Evolutionary conservation across 352 stramenopile genomes (phyloP).

Genomic region (Globisporangium sylvaticum): DNA sequence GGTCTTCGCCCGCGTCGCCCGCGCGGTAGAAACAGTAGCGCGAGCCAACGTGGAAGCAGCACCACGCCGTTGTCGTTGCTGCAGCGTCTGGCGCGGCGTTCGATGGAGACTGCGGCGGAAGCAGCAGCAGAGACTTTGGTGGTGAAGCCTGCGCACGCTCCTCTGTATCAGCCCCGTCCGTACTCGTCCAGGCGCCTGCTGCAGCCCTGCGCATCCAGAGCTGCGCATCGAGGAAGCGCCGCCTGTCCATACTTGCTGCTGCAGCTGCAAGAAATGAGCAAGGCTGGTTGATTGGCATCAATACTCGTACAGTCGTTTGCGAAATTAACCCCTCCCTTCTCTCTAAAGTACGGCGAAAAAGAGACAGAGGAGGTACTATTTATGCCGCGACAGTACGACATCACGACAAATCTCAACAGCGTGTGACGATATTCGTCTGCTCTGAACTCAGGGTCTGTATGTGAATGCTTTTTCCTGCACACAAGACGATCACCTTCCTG

Average conservation of each 20-base stretch:
- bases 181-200: background rate
- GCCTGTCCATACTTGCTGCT: constrained; percentile 19
- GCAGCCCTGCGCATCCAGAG: constrained; percentile 22
- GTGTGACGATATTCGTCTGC: background rate
- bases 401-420: background rate
- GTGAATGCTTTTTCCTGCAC: background rate
- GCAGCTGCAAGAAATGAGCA: background rate
- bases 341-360: background rate
- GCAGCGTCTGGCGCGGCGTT: background rate
- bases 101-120: background rate
- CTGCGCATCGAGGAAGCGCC: constrained; percentile 28
- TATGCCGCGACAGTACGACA: background rate
- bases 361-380: constrained; percentile 1
- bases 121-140: background rate
- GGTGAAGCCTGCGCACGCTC: too few species aligned
- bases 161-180: background rate
- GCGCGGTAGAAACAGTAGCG: constrained; percentile 32
- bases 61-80: constrained; percentile 9
- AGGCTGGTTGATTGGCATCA: background rate
- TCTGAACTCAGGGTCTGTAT: background rate
- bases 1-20: constrained; percentile 20
- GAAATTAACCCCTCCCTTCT: background rate
- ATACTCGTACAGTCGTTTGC: background rate
- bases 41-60: constrained; percentile 33
- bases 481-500: background rate